These are phyloP conservation scores for Obba rivulosa DNA, from an alignment of 768 basidiomycete genomes.

Conservation along the genomic window DNA sequence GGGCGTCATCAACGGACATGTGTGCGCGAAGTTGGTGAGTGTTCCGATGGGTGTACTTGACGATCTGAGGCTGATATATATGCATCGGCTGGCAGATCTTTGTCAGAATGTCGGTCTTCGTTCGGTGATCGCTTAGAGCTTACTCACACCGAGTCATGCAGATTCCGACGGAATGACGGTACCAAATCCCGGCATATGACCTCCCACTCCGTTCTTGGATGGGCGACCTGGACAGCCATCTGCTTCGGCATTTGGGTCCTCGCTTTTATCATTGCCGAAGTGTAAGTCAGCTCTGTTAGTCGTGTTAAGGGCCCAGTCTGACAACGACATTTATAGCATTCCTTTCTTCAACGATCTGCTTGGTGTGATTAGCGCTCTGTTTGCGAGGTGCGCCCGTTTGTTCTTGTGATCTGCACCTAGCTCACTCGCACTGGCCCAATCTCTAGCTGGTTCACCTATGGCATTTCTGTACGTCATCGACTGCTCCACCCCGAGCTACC, in stretches of 20 bases:
- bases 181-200: conserved; percentile 23
- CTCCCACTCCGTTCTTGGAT: conserved; percentile 20
- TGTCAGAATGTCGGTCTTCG: conserved; percentile 16
- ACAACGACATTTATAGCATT: conserved; percentile 14
- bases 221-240: conserved; percentile 24
- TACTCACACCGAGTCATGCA: conserved; percentile 1
- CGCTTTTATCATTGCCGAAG: conserved; percentile 27
- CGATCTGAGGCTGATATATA: background rate
- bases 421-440: background rate
- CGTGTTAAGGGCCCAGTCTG: background rate
- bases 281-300: conserved; percentile 13
- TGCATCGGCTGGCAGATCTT: conserved; percentile 12
- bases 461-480: conserved; percentile 16
- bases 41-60: background rate
- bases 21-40: conserved; percentile 24
- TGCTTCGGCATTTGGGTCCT: conserved; percentile 20
- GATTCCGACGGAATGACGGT: conserved; percentile 22
- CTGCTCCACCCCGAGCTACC: background rate
- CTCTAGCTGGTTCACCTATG: conserved; percentile 25
- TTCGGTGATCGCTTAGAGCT: background rate
- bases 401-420: background rate
- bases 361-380: conserved; percentile 23
- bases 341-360: conserved; percentile 29
- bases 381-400: conserved; percentile 14
- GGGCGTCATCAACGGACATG: conserved; percentile 26